A percentile compares a stretch with the other conserved stretches of the same genome.
These are phyloP conservation scores for Osmanthus fragrans DNA, from an alignment of 257 asterid genomes.

Conservation along the genomic window DNA sequence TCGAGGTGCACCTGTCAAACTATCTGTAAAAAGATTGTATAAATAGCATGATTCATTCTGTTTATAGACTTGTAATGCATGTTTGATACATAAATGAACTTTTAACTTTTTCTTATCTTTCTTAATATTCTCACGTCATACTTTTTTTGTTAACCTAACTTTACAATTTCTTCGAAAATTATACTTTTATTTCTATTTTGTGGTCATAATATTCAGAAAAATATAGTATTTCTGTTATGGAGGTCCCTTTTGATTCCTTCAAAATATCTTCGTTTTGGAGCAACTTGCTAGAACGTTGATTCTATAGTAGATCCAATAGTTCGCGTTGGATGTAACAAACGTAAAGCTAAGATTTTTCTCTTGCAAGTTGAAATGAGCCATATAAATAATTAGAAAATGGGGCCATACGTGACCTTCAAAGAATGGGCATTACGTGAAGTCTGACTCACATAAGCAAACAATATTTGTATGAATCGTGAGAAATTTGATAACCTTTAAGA, in stretches of 20 bases:
- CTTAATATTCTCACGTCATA: background rate
- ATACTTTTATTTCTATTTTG: too few relatives aligned
- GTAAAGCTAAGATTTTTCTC: background rate
- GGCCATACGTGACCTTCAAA: conserved; percentile 4
- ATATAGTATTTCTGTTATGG: too few relatives aligned
- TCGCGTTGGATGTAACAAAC: background rate
- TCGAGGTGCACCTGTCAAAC: too few relatives aligned
- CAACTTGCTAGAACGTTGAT: conserved; percentile 7
- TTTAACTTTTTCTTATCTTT: too few relatives aligned
- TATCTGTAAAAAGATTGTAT: too few relatives aligned
- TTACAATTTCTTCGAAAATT: too few relatives aligned
- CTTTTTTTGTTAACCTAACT: too few relatives aligned
- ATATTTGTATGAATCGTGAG: background rate
- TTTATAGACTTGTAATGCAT: too few relatives aligned
- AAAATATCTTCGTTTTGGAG: background rate
- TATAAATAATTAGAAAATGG: background rate
- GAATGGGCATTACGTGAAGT: background rate
- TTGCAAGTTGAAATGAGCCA: conserved; percentile 20
- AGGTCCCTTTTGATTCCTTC: background rate
- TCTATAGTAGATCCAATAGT: background rate
- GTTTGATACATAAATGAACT: too few relatives aligned
- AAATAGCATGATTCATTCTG: too few relatives aligned
- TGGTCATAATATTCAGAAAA: background rate
- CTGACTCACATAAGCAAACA: background rate
- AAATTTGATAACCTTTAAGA: background rate